Evolutionary conservation across 139 green algal genomes (phyloP), one percentile per base, ranked within the genome.

Genomic region (Yamagishiella unicocca): DNA sequence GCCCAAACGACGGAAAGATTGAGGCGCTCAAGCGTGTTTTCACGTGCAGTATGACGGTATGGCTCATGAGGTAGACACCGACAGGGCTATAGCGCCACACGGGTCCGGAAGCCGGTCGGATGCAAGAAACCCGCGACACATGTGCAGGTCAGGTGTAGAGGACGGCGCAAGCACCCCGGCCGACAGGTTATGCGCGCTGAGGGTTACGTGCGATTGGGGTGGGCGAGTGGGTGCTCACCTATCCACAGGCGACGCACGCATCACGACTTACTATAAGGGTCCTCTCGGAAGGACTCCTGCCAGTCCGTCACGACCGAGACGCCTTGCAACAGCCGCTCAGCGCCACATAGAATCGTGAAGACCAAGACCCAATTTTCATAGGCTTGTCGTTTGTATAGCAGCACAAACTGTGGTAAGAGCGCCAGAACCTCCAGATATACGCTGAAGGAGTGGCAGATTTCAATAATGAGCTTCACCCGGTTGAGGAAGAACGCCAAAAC

Each of bases 351-450:
- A 3, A 90, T 50, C 17, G 71, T 84, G 42, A 88, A 81, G 25
- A 71, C 61, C 29, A 90, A 45, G 27, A 90, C 81, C 87, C 87
- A 90, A 10, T 53, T 58, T 43, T 88, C 80, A 43, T 90, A 90
- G 72, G 74, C 37, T 66, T 90, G 58, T 9, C 87, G 80, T 58
- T 81, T 79, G 71, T 85, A 90, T 43, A 90, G 38, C 1, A 90
- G 87, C 22, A 90, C 80, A 37, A 90, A 85, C 72, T 90, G 87
- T 7, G 87, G 87, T 50, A 90, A 62, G 4, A 90, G 67, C 25
- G 55, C 87, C 22, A 90, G 25, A 2, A 82, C 78, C 42, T 90
- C 87, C 67, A 90, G 54, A 54, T 90, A 90, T 6, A 85, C 61
- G 37, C 55, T 82, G 87, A 88, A 90, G 22, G 67, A 62, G 55